Conservation (phyloP, 2,329 filamentous ascomycete species). For the Laburnicola sp. region DNA sequence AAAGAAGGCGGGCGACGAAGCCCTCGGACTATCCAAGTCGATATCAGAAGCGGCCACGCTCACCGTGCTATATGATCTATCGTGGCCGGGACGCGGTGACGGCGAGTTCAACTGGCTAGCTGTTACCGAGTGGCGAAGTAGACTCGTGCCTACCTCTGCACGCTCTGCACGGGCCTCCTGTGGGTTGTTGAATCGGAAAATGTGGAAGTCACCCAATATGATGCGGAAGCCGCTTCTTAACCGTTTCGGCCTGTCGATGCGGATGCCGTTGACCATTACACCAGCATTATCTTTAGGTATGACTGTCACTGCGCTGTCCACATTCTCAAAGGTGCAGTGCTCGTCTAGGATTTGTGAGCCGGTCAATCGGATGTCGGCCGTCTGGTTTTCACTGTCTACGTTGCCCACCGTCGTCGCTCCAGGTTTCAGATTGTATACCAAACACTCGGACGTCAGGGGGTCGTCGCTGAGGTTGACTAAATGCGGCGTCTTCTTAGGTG, state of each 20-base stretch:
- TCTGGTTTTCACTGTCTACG: conserved; percentile 74
- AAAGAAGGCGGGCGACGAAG: conserved; percentile 76
- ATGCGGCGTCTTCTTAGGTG: conserved; percentile 99
- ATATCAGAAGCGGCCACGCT: conserved; percentile 80
- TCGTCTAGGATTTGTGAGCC: conserved; percentile 89
- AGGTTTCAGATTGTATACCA: conserved; percentile 97
- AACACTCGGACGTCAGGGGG: conserved; percentile 88
- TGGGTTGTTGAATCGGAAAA: conserved; percentile 97
- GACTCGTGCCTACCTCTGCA: conserved; percentile 73
- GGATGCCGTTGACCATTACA: conserved; percentile 96
- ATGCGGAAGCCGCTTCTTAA: conserved; percentile 91
- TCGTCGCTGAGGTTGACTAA: conserved; percentile 85
- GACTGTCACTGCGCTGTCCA: conserved; percentile 89
- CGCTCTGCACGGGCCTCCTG: conserved; percentile 92
- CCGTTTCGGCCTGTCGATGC: conserved; percentile 81
- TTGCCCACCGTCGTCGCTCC: conserved; percentile 94
- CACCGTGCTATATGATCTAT: conserved; percentile 64
- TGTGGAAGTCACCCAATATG: conserved; percentile 97
- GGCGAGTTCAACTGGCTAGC: conserved; percentile 67
- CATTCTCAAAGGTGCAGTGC: conserved; percentile 92
- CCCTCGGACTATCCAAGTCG: conserved; percentile 70
- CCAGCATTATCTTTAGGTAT: conserved; percentile 88
- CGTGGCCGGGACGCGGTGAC: conserved; percentile 67
- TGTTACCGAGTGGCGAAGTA: conserved; percentile 79
- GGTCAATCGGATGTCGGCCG: conserved; percentile 89